Conservation (phyloP, 1,139 yeast species). For the Candida glucosophila region DNA sequence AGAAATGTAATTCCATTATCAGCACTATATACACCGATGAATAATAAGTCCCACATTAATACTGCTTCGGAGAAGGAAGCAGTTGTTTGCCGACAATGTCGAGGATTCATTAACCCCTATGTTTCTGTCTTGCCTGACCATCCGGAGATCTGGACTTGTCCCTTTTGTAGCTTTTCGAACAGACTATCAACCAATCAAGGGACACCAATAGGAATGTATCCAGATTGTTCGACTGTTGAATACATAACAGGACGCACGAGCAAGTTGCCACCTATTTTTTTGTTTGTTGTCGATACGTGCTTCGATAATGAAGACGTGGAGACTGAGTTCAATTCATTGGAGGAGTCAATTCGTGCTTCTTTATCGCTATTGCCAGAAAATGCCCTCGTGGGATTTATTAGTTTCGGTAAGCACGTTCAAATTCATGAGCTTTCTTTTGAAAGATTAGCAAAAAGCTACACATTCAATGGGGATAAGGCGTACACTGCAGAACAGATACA, state of each 20-base stretch:
- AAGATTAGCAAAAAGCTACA: constrained; percentile 17
- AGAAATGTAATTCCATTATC: constrained; percentile 57
- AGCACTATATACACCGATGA: constrained; percentile 59
- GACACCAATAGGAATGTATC: constrained; percentile 26
- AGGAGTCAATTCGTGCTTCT: constrained; percentile 45
- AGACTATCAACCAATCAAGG: constrained; percentile 19
- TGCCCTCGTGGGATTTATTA: constrained; percentile 48
- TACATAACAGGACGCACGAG: constrained; percentile 42
- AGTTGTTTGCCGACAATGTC: constrained; percentile 48
- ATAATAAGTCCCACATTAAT: constrained; percentile 37
- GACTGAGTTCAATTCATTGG: constrained; percentile 38
- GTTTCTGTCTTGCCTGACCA: constrained; percentile 20
- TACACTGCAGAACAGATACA: constrained; percentile 46
- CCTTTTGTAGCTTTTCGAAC: constrained; percentile 50
- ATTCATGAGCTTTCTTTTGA: constrained; percentile 47
- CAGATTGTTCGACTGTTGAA: constrained; percentile 49
- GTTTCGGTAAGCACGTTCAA: constrained; percentile 59
- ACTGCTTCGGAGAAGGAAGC: constrained; percentile 28
- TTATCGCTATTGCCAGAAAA: constrained; percentile 53
- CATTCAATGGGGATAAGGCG: constrained; percentile 54
- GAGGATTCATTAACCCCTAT: constrained; percentile 53
- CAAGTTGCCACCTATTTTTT: constrained; percentile 42
- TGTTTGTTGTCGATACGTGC: constrained; percentile 64
- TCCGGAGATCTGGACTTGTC: constrained; percentile 51
- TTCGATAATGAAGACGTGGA: constrained; percentile 34